A percentile compares a stretch with the other conserved stretches of the same genome.
Evolutionary conservation across 73 alveolate species (phyloP).

Genomic region (Paramecium tetraurelia): DNA sequence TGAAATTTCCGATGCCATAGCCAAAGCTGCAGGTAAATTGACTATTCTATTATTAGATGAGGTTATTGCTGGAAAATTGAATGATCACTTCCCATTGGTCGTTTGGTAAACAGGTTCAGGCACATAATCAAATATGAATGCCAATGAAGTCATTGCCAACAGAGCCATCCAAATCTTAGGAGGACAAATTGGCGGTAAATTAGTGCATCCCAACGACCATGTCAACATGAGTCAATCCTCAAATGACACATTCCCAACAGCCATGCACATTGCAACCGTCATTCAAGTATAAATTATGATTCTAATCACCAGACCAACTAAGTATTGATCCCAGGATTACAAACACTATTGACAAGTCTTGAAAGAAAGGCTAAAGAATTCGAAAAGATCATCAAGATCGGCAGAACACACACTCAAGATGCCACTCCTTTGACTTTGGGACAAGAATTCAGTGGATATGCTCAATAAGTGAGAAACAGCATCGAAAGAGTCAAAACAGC

Average conservation of each 20-base stretch:
- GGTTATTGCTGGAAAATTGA: constrained; percentile 80
- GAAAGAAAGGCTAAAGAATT: constrained; percentile 91
- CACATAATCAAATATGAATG: constrained; percentile 97
- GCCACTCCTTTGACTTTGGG: constrained; percentile 99
- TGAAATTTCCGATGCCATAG: constrained; percentile 84
- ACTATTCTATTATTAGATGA: background rate
- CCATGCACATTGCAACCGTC: constrained; percentile 98
- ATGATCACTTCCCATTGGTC: constrained; percentile 96
- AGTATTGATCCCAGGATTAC: constrained; percentile 62
- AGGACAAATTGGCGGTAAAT: constrained; percentile 91
- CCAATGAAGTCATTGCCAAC: constrained; percentile 97
- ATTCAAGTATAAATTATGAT: constrained; percentile 58
- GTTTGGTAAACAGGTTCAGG: constrained; percentile 99
- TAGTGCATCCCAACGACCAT: constrained; percentile 98
- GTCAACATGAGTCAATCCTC: constrained; percentile 96
- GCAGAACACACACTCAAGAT: constrained; percentile 99
- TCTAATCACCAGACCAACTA: background rate
- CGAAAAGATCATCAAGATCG: constrained; percentile 94
- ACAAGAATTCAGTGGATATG: constrained; percentile 97
- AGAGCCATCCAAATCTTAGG: constrained; percentile 97
- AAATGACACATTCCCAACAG: constrained; percentile 99
- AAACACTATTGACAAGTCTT: constrained; percentile 52
- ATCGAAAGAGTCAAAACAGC: constrained; percentile 80
- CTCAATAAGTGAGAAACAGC: constrained; percentile 80
- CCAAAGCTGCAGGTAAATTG: constrained; percentile 96